Base-by-base conservation (phyloP, 352 stramenopile genomes). In the Pythium myriotylum region DNA sequence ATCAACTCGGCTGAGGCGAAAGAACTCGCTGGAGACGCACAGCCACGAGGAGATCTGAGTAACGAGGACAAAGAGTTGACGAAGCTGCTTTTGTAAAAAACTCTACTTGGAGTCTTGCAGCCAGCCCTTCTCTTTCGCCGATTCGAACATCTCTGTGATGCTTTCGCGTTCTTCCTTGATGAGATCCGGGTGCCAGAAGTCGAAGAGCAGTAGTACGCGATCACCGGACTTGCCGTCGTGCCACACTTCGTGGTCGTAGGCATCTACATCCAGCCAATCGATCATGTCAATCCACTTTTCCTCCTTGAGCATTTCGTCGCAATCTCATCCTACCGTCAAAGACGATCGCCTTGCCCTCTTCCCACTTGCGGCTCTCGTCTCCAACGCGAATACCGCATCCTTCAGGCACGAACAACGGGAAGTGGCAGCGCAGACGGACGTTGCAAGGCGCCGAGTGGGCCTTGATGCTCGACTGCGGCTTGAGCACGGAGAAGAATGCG, bases 371-470 rank as follows among this genome's bases (percentile, higher is more conserved):
- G 27, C 63, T 81, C 57, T 97, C 78, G 56, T 93, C 83, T n/a
- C 79, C 96, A 0, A 99, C 92, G 33, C 88, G 79, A 59, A 99
- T 98, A 24, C 94, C 95, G 67, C 89, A 98, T 42, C 76, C 68
- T 49, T 86, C 62, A 2, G 87, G 84, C 14, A 99, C 94, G 45
- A 95, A 79, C 9, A 99, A 70, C 29, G 95, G 95, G 26, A 99
- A 90, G 83, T 99, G 96, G 49, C 97, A 96, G 17, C 96, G 83
- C 48, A 99, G 76, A 2, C 96, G 81, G 52, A 99, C 83, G 66
- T 99, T 99, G 77, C 96, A 98, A 14, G 96, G 94, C 41, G 88
- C 91, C 17, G 88, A 95, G 73, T 99, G 96, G 6, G 94, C 69
- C 63, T 91, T 88, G 74, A 99, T 99, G 22, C 71, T 88, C 41